Evolutionary conservation across 176 grass and related monocot genomes (phyloP), one percentile per base, ranked within the genome.

Genomic region (Zoysia japonica): DNA sequence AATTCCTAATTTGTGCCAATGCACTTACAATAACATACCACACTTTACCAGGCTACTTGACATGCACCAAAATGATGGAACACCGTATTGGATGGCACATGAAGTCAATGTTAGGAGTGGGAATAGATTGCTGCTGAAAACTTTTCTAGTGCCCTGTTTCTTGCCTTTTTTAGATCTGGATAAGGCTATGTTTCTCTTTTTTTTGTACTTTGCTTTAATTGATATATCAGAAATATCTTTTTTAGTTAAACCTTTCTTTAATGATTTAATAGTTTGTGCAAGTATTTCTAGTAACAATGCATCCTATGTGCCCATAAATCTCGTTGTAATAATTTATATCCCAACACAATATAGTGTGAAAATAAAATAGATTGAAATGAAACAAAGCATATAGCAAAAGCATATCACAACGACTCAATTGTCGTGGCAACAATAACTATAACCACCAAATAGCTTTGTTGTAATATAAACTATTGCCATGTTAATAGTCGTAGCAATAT

Each of bases 51-150:
- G 96, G 96, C 96, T 84, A 99, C 96, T 70, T 99, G 75, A 94
- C 93, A 82, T 92, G 92, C 45, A 90, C 92, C 42, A 99, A 99
- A 87, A 93, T 92, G 74, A 95, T 95, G 90, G 96, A 45, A 99
- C 96, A n/a, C 90, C 96, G 13, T 87, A 93, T 48, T 99, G 96
- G 96, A 99, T 99, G 96, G 96, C 96, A 61, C 96, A 92, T 82
- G 96, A 99, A 99, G 92, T 99, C 20, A 99, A 95, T 84, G 90
- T 96, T 36, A 86, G 91, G 63, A 99, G 90, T 71, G 92, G 96
- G 35, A 88, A 99, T 84, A 99, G 82, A 82, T 99, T 99, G 96
- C 96, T 84, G 92, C 50, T 19, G 38, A 55, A 1, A 84, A 45
- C 65, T 74, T 44, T 82, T 47, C 59, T 13, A 56, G 9, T 71